Evolutionary conservation across 208 protist species (phyloP).

Genomic region (Willaertia magna): DNA sequence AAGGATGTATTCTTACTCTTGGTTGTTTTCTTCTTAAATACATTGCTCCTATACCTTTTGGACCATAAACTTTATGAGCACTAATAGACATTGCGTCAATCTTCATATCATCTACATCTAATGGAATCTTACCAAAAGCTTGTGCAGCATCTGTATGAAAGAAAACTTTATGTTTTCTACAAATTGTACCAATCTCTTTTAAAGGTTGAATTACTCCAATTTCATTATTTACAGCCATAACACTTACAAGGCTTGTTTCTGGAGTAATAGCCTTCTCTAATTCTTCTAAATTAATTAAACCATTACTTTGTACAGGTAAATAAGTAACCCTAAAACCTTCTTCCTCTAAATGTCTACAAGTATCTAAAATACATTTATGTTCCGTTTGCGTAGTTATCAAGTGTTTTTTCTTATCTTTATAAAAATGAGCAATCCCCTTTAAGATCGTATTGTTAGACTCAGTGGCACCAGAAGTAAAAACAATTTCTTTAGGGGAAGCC

Average conservation of each 20-base stretch:
- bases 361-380: conserved; percentile 99
- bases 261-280: conserved; percentile 71
- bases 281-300: conserved; percentile 78
- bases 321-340: conserved; percentile 91
- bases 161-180: conserved; percentile 75
- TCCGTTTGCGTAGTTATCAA: conserved; percentile 93
- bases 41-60: conserved; percentile 72
- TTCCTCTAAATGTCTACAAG: conserved; percentile 86
- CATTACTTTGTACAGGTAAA: conserved; percentile 88
- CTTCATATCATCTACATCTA: conserved; percentile 72
- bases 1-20: conserved; percentile 85
- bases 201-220: conserved; percentile 95
- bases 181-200: conserved; percentile 85
- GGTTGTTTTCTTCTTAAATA: conserved; percentile 61
- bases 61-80: conserved; percentile 94
- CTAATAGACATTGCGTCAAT: conserved; percentile 89
- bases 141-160: conserved; percentile 95
- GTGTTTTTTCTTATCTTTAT: conserved; percentile 87
- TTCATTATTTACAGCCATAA: conserved; percentile 98
- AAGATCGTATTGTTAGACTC: conserved; percentile 97
- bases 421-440: conserved; percentile 94
- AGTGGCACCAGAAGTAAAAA: conserved; percentile 99
- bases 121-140: conserved; percentile 86
- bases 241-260: conserved; percentile 86
- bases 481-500: conserved; percentile 88